A percentile compares a stretch with the other conserved stretches of the same genome.
phyloP scores from a whole-genome alignment of 495 filamentous ascomycete species.

The Usnea hakonensis region DNA sequence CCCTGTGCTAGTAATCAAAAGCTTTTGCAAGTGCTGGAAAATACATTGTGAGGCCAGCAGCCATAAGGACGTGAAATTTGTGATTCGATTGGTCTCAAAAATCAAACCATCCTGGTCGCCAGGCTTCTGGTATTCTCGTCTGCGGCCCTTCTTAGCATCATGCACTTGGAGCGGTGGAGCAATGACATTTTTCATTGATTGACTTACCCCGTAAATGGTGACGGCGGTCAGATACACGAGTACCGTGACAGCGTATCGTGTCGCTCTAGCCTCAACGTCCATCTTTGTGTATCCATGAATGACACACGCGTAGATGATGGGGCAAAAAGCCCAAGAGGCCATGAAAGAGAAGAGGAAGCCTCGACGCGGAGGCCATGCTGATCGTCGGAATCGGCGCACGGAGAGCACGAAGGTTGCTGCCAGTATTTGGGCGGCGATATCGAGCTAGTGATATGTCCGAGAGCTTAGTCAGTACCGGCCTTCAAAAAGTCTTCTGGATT shows the following conservation, averaged over 20 bases:
- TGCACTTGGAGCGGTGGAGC: not conserved
- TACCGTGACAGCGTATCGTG: constrained; percentile 24
- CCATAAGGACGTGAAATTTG: constrained; percentile 67
- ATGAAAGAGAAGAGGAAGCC: constrained; percentile 16
- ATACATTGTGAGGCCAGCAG: constrained; percentile 13
- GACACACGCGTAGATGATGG: constrained; percentile 14
- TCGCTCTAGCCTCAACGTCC: constrained; percentile 18
- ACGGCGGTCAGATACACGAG: constrained; percentile 14
- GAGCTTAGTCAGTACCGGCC: constrained; percentile 30
- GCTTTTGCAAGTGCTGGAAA: constrained; percentile 18
- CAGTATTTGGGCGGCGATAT: constrained; percentile 20
- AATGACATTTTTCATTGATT: not conserved
- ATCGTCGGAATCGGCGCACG: constrained; percentile 5
- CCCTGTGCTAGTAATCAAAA: constrained; percentile 11
- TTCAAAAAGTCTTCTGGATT: constrained; percentile 16
- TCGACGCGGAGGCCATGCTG: constrained; percentile 13
- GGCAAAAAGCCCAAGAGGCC: constrained; percentile 19
- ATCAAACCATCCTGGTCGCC: constrained; percentile 49
- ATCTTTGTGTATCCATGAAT: constrained; percentile 9
- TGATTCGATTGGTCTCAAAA: constrained; percentile 75
- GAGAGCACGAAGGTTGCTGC: constrained; percentile 16
- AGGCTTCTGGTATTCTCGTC: constrained; percentile 35
- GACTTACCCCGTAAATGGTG: constrained; percentile 11
- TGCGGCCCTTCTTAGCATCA: not conserved
- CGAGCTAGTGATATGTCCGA: too few species aligned